Evolutionary conservation across 2,329 filamentous ascomycete species (phyloP).

Genomic region (Neonectria neomacrospora): DNA sequence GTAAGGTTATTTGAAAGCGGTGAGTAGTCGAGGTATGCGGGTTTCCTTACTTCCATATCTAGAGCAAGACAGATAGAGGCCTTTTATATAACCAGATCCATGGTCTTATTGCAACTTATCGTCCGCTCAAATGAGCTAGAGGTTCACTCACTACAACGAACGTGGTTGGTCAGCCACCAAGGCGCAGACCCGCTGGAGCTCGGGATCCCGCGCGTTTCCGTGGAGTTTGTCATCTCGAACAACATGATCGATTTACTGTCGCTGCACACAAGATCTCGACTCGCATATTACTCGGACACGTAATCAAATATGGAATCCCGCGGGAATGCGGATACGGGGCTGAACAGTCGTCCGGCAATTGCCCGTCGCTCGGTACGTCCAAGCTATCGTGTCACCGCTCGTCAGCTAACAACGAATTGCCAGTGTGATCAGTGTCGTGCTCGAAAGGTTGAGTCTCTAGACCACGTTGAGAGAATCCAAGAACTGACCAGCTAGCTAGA

Average conservation of each 20-base stretch:
- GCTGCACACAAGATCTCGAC: not conserved
- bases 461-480: not conserved
- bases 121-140: too few relatives aligned
- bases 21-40: not conserved
- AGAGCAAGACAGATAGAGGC: not conserved
- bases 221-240: constrained; percentile 11
- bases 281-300: not conserved
- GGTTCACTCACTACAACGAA: too few relatives aligned
- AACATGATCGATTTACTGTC: not conserved
- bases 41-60: not conserved
- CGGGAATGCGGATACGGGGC: constrained; percentile 2
- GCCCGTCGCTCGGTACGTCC: constrained; percentile 34
- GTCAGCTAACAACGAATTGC: not conserved
- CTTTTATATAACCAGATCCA: not conserved
- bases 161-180: not conserved
- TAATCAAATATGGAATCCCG: constrained; percentile 23
- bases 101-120: not conserved
- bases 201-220: constrained; percentile 38
- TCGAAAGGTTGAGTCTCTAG: constrained; percentile 28
- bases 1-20: not conserved
- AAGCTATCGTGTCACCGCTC: not conserved
- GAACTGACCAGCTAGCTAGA: constrained; percentile 4
- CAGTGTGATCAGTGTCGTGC: constrained; percentile 41
- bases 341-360: constrained; percentile 16
- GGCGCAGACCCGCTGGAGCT: not conserved